A percentile compares a stretch with the other conserved stretches of the same genome.
phyloP scores from a whole-genome alignment of 2,329 filamentous ascomycete species.

The Neofusicoccum kwambonambiense region DNA sequence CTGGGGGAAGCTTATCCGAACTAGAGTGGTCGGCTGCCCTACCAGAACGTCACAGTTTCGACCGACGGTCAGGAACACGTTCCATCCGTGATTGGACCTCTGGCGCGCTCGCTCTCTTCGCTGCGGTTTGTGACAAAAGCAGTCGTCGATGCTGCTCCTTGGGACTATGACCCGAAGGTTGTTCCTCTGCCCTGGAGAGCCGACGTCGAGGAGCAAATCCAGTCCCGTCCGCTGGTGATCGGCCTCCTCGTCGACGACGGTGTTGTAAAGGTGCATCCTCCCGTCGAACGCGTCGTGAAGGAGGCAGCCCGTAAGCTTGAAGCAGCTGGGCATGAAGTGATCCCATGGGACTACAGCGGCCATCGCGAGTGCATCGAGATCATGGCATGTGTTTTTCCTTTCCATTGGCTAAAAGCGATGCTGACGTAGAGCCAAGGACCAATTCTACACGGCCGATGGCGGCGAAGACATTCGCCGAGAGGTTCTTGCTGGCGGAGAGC shows the following conservation, averaged over 20 bases:
- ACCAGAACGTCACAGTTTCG: slow-evolving; percentile 54
- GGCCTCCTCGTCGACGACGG: slow-evolving; percentile 22
- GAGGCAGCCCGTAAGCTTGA: slow-evolving; percentile 28
- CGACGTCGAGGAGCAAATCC: slow-evolving; percentile 53
- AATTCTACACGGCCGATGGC: slow-evolving; percentile 7
- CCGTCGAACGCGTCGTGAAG: slow-evolving; percentile 29
- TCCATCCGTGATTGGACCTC: slow-evolving; percentile 62
- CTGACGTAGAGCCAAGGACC: slow-evolving; percentile 17
- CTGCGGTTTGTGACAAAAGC: slow-evolving; percentile 58
- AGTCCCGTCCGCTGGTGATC: slow-evolving; percentile 43
- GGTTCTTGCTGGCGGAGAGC: slow-evolving; percentile 30
- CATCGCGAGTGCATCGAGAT: slow-evolving; percentile 5
- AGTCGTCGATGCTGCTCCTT: slow-evolving; percentile 60
- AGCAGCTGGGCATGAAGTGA: slow-evolving; percentile 29
- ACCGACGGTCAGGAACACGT: slow-evolving; percentile 65
- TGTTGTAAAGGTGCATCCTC: slow-evolving; percentile 1
- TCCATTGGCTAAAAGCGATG: neutral
- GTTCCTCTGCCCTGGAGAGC: slow-evolving; percentile 65
- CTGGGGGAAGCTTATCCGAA: slow-evolving; percentile 3
- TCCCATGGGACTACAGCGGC: slow-evolving; percentile 34
- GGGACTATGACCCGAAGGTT: slow-evolving; percentile 65
- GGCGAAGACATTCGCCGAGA: neutral
- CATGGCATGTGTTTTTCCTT: neutral
- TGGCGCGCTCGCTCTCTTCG: slow-evolving; percentile 56
- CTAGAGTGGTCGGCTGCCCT: slow-evolving; percentile 52